phyloP scores from a whole-genome alignment of 371 early-diverging fungal genomes.

The Lichtheimia ornata region DNA sequence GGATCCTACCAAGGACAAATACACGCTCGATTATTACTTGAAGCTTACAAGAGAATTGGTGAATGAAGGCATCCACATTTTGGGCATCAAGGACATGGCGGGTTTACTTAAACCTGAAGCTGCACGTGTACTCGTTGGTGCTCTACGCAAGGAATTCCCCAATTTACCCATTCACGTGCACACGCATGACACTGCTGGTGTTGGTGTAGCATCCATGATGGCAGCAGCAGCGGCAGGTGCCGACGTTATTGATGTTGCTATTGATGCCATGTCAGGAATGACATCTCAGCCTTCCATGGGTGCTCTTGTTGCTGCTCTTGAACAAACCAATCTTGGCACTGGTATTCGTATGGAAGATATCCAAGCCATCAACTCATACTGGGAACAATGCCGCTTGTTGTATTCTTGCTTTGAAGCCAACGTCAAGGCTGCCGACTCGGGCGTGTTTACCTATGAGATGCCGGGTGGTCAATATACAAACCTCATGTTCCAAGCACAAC shows the following conservation, averaged over 20 bases:
- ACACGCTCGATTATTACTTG: constrained; percentile 90
- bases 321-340: constrained; percentile 74
- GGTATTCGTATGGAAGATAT: constrained; percentile 82
- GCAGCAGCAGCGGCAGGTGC: constrained; percentile 94
- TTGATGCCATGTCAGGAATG: constrained; percentile 93
- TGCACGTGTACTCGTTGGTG: constrained; percentile 77
- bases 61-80: constrained; percentile 88
- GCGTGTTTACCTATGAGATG: constrained; percentile 95
- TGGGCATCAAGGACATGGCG: constrained; percentile 98
- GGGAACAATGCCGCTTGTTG: constrained; percentile 92
- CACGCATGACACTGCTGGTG: constrained; percentile 96
- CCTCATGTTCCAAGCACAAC: constrained; percentile 93
- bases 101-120: constrained; percentile 92
- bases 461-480: constrained; percentile 98
- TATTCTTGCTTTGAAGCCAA: constrained; percentile 95
- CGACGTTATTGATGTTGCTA: constrained; percentile 90
- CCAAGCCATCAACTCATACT: constrained; percentile 86
- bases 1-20: constrained; percentile 76
- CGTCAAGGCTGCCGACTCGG: constrained; percentile 84
- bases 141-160: constrained; percentile 87
- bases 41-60: constrained; percentile 88
- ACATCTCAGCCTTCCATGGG: constrained; percentile 98
- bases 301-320: constrained; percentile 84
- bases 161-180: constrained; percentile 93
- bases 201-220: constrained; percentile 93